A percentile compares a stretch with the other conserved stretches of the same genome.
Evolutionary conservation across 192 early-diverging fungal genomes (phyloP).

Genomic region (Coemansia reversa): DNA sequence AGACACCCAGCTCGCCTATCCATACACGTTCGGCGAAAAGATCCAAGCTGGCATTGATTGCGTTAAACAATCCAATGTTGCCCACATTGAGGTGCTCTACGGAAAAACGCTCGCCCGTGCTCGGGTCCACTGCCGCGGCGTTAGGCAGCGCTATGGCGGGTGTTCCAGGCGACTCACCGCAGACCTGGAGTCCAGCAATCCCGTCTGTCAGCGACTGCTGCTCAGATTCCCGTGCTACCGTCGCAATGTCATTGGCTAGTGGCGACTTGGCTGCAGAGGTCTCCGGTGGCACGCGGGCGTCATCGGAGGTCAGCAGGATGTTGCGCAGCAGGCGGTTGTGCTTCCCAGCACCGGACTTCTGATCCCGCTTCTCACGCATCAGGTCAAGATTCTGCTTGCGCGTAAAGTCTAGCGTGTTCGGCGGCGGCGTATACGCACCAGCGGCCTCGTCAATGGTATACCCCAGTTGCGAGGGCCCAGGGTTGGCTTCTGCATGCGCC

Average conservation of each 20-base stretch:
- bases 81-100: constrained; percentile 77
- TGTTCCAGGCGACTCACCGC: neutral
- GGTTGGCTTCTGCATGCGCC: constrained; percentile 5
- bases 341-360: constrained; percentile 37
- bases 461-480: constrained; percentile 47
- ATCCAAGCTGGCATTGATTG: constrained; percentile 68
- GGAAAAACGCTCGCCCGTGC: constrained; percentile 55
- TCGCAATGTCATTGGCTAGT: constrained; percentile 2
- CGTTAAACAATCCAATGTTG: constrained; percentile 95
- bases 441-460: constrained; percentile 47
- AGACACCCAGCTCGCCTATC: constrained; percentile 76
- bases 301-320: neutral
- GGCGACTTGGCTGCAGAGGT: constrained; percentile 1
- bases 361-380: constrained; percentile 48
- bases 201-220: constrained; percentile 1
- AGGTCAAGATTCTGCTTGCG: constrained; percentile 47
- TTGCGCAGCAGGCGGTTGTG: constrained; percentile 38
- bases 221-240: neutral
- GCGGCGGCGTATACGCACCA: constrained; percentile 44
- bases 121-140: constrained; percentile 21
- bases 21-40: constrained; percentile 64
- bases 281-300: constrained; percentile 1
- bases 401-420: constrained; percentile 49
- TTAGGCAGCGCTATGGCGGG: constrained; percentile 2
- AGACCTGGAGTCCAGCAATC: constrained; percentile 23